phyloP scores from a whole-genome alignment of 805 yeast genomes.

The Starmerella apis region DNA sequence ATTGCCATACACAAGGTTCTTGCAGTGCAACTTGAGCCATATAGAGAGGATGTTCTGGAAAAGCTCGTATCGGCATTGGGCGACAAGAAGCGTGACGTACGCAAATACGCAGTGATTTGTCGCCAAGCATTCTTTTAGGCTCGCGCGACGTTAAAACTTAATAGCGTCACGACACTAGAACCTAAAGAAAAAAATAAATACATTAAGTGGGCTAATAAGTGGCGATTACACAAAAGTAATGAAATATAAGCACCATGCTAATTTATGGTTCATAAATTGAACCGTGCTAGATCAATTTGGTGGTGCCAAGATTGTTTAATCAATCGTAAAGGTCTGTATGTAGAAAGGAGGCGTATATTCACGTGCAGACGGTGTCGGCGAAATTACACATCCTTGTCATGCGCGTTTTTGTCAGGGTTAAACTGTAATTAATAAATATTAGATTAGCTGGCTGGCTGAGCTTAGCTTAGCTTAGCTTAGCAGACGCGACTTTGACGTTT shows the following conservation, averaged over 20 bases:
- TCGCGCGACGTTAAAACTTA: too few relatives aligned
- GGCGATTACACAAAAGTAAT: too few relatives aligned
- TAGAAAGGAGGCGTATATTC: neutral
- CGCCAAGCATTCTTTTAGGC: slow-evolving; percentile 41
- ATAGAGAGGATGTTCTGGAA: slow-evolving; percentile 34
- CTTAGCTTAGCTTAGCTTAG: neutral
- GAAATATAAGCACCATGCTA: too few relatives aligned
- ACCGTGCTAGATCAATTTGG: too few relatives aligned
- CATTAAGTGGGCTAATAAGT: neutral
- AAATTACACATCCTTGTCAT: neutral
- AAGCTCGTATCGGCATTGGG: slow-evolving; percentile 48
- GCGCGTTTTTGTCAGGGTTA: neutral
- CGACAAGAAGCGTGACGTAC: slow-evolving; percentile 61
- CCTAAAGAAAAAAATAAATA: too few relatives aligned
- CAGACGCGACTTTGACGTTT: neutral
- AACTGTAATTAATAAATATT: neutral
- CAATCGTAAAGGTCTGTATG: neutral
- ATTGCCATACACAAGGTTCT: slow-evolving; percentile 8
- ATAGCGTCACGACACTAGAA: neutral
- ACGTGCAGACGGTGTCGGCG: neutral
- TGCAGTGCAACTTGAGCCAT: slow-evolving; percentile 1
- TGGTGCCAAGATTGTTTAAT: too few relatives aligned
- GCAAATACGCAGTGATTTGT: slow-evolving; percentile 68
- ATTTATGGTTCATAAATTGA: too few relatives aligned
- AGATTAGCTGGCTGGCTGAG: neutral